Base-by-base conservation (phyloP, 2,329 filamentous ascomycete genomes). In the Cercospora sojina region DNA sequence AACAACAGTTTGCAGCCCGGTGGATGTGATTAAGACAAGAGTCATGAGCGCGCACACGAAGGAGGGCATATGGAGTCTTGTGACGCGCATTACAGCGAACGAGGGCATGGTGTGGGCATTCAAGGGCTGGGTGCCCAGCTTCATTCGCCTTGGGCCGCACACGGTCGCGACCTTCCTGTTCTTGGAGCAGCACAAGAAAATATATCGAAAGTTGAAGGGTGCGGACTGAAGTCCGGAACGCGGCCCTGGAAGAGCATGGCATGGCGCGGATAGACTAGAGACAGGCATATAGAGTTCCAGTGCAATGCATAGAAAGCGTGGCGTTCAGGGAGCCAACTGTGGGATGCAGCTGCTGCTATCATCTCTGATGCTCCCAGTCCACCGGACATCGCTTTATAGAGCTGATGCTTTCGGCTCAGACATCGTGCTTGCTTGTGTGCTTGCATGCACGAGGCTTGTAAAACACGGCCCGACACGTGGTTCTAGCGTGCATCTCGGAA, bases 151-250 rank as follows among this genome's bases (percentile, higher is more conserved):
- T 20, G 87, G 87, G 2, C 87, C 87, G 38, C 92, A 96, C 81
- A 96, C 92, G 7, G 91, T 96, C 67, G 90, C 90, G 73, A 96
- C 92, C 38, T 93, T 96, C 78, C 77, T 96, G 74, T 93, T 95
- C 78, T 78, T 96, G 75, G 92, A 96, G 78, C 88, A 92, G 77
- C 92, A 96, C 79, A 92, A 93, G 81, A 91, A 90, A 79, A 78
- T 88, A 27, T 96, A 92, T 80, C 84, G 82, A 85, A 72, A 70
- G 58, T 51, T 67, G 49, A 55, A 62, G 27, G 49, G 49, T n/a
- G n/a, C 53, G 43, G 47, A 62, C 43, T 62, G 49, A 49, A 56
- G 27, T 53, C 13, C 47, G 29, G 41, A 43, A 25, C 43, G 2
- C 20, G 43, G 4, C 16, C 18, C 4, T 25, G 1, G 10, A 23